Evolutionary conservation across 2,329 filamentous ascomycete genomes (phyloP).

Genomic region (Claviceps spartinae): DNA sequence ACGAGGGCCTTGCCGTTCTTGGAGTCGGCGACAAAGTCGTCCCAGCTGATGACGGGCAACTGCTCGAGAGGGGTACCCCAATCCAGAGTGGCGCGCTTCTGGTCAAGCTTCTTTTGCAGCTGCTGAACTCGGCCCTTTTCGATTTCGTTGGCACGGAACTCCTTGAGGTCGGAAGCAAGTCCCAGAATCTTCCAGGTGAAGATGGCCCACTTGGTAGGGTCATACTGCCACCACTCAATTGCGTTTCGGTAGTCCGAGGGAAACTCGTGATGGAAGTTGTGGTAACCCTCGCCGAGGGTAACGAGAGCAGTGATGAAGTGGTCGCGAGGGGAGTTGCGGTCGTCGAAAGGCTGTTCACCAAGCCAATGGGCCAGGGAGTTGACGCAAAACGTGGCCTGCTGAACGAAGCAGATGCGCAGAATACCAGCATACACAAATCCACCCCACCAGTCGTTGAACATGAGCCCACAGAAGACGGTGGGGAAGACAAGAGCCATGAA

Average conservation of each 20-base stretch:
- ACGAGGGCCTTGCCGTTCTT: constrained; percentile 65
- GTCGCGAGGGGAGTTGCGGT: constrained; percentile 82
- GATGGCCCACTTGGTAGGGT: constrained; percentile 85
- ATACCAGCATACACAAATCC: constrained; percentile 79
- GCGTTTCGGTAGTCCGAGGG: constrained; percentile 88
- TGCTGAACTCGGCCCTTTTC: constrained; percentile 85
- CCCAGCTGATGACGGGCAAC: constrained; percentile 75
- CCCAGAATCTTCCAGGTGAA: constrained; percentile 74
- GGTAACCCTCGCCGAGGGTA: constrained; percentile 79
- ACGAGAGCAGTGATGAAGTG: constrained; percentile 76
- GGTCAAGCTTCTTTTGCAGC: constrained; percentile 83
- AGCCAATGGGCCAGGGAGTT: constrained; percentile 87
- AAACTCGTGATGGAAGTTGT: constrained; percentile 95
- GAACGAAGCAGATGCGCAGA: constrained; percentile 76
- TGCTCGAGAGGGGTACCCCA: constrained; percentile 80
- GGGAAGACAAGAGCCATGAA: constrained; percentile 68
- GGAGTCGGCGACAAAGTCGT: constrained; percentile 66
- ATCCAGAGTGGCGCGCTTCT: constrained; percentile 68
- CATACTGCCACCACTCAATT: constrained; percentile 82
- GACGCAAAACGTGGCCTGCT: constrained; percentile 88
- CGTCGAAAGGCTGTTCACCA: constrained; percentile 83
- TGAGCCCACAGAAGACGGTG: constrained; percentile 58
- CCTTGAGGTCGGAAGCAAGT: constrained; percentile 75
- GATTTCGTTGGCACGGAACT: constrained; percentile 84
- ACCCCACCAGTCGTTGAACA: constrained; percentile 70